Percentiles rank a stretch among this genome's conserved stretches.
These are phyloP conservation scores for Madurella fahalii DNA, from an alignment of 2,329 filamentous ascomycete genomes.

Conservation along the genomic window DNA sequence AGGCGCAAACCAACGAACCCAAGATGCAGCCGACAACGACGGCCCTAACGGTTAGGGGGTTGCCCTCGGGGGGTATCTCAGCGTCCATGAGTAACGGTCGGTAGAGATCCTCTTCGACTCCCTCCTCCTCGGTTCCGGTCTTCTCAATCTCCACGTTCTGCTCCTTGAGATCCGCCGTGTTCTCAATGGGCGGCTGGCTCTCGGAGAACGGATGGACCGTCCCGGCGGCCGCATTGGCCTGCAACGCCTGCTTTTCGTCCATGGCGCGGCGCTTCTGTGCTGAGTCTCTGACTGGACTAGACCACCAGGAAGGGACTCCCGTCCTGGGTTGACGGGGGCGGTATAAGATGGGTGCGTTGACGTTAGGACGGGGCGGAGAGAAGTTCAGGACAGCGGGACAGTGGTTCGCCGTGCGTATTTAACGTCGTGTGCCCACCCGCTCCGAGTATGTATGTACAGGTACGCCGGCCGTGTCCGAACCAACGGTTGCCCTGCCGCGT, in stretches of 20 bases:
- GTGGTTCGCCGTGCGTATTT: constrained; percentile 3
- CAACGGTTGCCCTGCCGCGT: neutral
- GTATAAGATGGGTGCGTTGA: neutral
- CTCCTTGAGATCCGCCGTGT: constrained; percentile 20
- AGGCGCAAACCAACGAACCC: constrained; percentile 53
- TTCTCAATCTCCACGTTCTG: constrained; percentile 28
- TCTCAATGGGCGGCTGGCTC: constrained; percentile 23
- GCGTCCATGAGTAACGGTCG: constrained; percentile 37
- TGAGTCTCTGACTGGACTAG: neutral
- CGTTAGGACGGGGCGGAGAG: neutral
- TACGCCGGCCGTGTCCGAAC: no score
- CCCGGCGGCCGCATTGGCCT: constrained; percentile 15
- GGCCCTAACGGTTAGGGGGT: constrained; percentile 50
- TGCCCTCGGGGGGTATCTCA: constrained; percentile 30
- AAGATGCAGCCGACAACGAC: constrained; percentile 49
- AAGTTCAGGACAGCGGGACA: neutral
- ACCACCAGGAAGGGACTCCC: constrained; percentile 4
- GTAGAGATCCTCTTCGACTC: constrained; percentile 38
- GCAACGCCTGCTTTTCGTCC: constrained; percentile 23
- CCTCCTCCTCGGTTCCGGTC: constrained; percentile 23
- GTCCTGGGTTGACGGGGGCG: neutral
- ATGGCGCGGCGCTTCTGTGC: constrained; percentile 10
- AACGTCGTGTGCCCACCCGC: neutral
- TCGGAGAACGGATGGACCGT: constrained; percentile 26
- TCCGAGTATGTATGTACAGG: no score